Evolutionary conservation across 2,329 filamentous ascomycete species (phyloP), one percentile per base, ranked within the genome.

Genomic region (Penicillium verrucosum): DNA sequence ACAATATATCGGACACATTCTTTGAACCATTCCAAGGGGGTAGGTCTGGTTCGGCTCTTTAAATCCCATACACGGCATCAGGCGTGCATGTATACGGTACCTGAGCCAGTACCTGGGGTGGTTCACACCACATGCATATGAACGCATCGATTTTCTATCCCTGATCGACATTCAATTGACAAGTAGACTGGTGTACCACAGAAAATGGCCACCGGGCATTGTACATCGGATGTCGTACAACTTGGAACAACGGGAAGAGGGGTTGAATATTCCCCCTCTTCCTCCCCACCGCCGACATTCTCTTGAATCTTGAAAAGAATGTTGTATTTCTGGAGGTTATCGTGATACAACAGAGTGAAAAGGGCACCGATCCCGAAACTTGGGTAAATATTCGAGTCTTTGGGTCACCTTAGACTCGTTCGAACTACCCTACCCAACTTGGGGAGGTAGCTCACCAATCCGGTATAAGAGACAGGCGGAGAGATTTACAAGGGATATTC

Each of bases 251-350:
- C n/a, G 48, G n/a, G 23, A 34, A 27, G 47, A 51, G 47, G 53
- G 53, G 40, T 18, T n/a, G 23, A 16, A 47, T 27, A n/a, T 21
- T 21, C 34, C 32, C 32, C 46, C 36, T 41, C 51, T 25, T 36
- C 43, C 44, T 32, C 51, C 36, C 51, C 44, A 36, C 44, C 14
- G n/a, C 34, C 34, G 40, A 56, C 48, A 56, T 56, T 56, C 54
- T 34, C 27, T 30, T 48, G 16, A 23, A 18, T 18, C 27, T 14
- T 45, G 32, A 1, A 10, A 49, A 18, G 40, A 50, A 50, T 54
- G 51, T 40, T 21, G 18, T 38, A 23, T 18, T 40, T 27, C 16
- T 36, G 11, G n/a, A 29, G n/a, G n/a, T n/a, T n/a, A 25, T 43
- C 1, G 38, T 25, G 16, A 30, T 43, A 44, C 37, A 30, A 14